Evolutionary conservation across 2,329 filamentous ascomycete genomes (phyloP).

Genomic region (Geosmithia flava): DNA sequence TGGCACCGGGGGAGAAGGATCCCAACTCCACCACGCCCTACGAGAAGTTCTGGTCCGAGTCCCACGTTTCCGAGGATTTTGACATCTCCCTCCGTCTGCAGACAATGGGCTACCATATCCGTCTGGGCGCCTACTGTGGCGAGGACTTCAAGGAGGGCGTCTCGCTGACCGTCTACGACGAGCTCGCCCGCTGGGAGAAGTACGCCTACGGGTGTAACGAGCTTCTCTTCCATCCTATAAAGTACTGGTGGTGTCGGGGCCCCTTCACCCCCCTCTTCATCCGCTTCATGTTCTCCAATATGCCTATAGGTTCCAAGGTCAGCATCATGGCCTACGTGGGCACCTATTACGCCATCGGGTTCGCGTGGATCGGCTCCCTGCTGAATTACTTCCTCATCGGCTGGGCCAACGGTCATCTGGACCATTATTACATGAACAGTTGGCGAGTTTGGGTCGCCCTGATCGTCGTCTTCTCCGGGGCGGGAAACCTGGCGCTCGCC

Average conservation of each 20-base stretch:
- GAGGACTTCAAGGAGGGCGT: constrained; percentile 65
- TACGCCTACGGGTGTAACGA: constrained; percentile 63
- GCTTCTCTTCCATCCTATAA: constrained; percentile 55
- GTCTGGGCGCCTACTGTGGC: constrained; percentile 55
- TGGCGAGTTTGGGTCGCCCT: constrained; percentile 53
- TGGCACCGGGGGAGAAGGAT: not conserved
- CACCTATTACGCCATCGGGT: constrained; percentile 60
- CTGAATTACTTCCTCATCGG: constrained; percentile 62
- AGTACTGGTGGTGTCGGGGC: constrained; percentile 46
- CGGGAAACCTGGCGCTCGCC: constrained; percentile 49
- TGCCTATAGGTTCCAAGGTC: constrained; percentile 53
- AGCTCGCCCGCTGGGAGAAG: constrained; percentile 61
- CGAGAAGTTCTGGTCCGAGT: constrained; percentile 54
- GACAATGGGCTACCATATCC: constrained; percentile 53
- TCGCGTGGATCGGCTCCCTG: constrained; percentile 52
- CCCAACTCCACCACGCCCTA: not conserved
- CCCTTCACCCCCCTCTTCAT: constrained; percentile 55
- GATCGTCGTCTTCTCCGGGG: constrained; percentile 50
- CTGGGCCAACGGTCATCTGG: constrained; percentile 55
- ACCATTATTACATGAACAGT: constrained; percentile 55
- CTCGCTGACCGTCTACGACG: constrained; percentile 61
- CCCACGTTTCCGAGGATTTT: constrained; percentile 67
- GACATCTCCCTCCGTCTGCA: constrained; percentile 65
- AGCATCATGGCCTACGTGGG: constrained; percentile 61
- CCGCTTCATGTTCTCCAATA: constrained; percentile 46